Evolutionary conservation across 345 rosid genomes (phyloP).

Genomic region (Sisymbrium irio): DNA sequence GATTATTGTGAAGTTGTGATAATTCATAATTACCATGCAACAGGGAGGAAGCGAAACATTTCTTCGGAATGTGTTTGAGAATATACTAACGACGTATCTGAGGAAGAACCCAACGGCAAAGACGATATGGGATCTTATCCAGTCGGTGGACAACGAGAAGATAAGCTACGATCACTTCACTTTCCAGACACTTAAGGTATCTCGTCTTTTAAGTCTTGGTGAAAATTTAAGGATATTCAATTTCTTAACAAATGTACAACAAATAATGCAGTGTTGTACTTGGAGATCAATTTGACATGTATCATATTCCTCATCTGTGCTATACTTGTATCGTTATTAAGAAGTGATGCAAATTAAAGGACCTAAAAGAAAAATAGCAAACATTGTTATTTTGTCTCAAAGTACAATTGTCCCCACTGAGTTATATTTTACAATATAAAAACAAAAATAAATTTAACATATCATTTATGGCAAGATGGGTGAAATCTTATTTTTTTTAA

Average conservation of each 20-base stretch:
- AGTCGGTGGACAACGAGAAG: slow-evolving; percentile 47
- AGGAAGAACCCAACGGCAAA: slow-evolving; percentile 71
- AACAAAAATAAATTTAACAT: too few relatives aligned
- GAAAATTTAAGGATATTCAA: neutral
- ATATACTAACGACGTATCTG: slow-evolving; percentile 57
- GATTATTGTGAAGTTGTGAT: neutral
- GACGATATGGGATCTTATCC: slow-evolving; percentile 60
- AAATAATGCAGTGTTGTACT: too few relatives aligned
- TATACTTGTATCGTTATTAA: too few relatives aligned
- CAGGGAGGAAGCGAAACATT: slow-evolving; percentile 54
- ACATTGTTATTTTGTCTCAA: neutral
- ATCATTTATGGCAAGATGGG: too few relatives aligned
- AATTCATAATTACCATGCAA: neutral
- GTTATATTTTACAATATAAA: too few relatives aligned
- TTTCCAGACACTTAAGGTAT: slow-evolving; percentile 81
- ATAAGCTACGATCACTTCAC: slow-evolving; percentile 82
- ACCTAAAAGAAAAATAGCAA: too few relatives aligned
- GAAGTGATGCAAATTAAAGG: too few relatives aligned
- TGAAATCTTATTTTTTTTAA: too few relatives aligned
- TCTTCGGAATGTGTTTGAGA: slow-evolving; percentile 55
- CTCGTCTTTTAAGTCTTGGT: neutral
- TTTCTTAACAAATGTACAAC: neutral
- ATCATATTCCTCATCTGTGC: too few relatives aligned
- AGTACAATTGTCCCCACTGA: neutral
- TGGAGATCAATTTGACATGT: too few relatives aligned